phyloP scores from a whole-genome alignment of 108 stramenopile species.

The Cyclotella kingstonii region DNA sequence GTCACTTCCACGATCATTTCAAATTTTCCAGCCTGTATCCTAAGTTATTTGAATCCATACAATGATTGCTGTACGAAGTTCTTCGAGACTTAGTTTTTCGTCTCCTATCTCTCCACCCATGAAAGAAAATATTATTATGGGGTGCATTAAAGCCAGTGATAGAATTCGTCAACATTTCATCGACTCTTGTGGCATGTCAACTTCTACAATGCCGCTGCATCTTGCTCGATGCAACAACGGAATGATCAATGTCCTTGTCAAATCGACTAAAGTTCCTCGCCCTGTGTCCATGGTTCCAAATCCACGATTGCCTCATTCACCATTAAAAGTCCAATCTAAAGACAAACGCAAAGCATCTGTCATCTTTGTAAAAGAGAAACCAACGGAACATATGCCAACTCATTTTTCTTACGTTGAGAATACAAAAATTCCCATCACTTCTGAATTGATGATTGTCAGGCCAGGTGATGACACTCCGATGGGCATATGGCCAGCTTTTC shows the following conservation, averaged over 20 bases:
- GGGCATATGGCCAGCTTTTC: slow-evolving; percentile 83
- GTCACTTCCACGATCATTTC: too few species aligned
- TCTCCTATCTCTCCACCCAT: too few species aligned
- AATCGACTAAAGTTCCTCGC: slow-evolving; percentile 41
- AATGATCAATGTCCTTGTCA: slow-evolving; percentile 40
- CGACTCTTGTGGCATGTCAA: not conserved
- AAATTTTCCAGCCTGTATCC: too few species aligned
- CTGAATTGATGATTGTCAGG: slow-evolving; percentile 60
- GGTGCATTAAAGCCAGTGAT: too few species aligned
- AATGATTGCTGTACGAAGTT: too few species aligned
- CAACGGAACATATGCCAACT: slow-evolving; percentile 15
- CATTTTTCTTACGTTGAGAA: slow-evolving; percentile 59
- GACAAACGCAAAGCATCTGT: not conserved
- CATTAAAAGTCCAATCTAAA: too few species aligned
- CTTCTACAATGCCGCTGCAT: slow-evolving; percentile 19
- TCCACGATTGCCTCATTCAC: too few species aligned
- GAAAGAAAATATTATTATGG: too few species aligned
- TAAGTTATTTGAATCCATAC: too few species aligned
- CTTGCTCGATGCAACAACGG: slow-evolving; percentile 40
- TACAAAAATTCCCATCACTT: slow-evolving; percentile 64
- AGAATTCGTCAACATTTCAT: too few species aligned
- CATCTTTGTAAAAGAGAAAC: not conserved
- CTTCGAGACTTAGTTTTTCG: too few species aligned
- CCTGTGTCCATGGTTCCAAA: slow-evolving; percentile 5
- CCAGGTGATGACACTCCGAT: slow-evolving; percentile 67